Conservation (phyloP, 164 flowering plant genomes). For the Saururus chinensis region DNA sequence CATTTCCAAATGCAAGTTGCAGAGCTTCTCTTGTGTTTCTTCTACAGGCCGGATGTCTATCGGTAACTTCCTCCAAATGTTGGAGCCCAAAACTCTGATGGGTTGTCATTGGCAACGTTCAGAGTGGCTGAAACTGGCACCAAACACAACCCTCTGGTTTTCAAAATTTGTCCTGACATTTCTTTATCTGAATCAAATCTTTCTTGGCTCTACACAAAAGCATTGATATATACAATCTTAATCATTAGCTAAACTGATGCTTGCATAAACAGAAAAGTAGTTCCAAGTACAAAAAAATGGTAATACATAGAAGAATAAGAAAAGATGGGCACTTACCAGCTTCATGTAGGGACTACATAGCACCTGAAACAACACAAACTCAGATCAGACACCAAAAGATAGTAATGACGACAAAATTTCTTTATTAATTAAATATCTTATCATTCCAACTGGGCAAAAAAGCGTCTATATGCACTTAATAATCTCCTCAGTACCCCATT, state of each 20-base stretch:
- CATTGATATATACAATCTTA: not conserved
- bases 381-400: not conserved
- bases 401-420: no score
- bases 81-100: slow-evolving; percentile 8
- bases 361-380: slow-evolving; percentile 4
- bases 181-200: slow-evolving; percentile 3
- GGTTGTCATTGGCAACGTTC: slow-evolving; percentile 8
- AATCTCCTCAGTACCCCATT: no score
- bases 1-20: no score
- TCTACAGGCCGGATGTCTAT: not conserved
- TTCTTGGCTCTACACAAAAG: slow-evolving; percentile 2
- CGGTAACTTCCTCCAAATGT: slow-evolving; percentile 10
- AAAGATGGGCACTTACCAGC: slow-evolving; percentile 1
- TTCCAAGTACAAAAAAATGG: no score
- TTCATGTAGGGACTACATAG: slow-evolving; percentile 9
- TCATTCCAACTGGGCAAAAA: no score
- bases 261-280: not conserved
- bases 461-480: no score
- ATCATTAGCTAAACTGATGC: not conserved
- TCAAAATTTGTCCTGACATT: slow-evolving; percentile 2
- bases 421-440: no score
- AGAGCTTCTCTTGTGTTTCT: no score
- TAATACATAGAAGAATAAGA: no score
- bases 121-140: slow-evolving; percentile 7
- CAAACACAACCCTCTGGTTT: slow-evolving; percentile 8